A percentile compares a stretch with the other conserved stretches of the same genome.
phyloP scores from a whole-genome alignment of 1,284 basidiomycete species.

The Ustilago crameri region DNA sequence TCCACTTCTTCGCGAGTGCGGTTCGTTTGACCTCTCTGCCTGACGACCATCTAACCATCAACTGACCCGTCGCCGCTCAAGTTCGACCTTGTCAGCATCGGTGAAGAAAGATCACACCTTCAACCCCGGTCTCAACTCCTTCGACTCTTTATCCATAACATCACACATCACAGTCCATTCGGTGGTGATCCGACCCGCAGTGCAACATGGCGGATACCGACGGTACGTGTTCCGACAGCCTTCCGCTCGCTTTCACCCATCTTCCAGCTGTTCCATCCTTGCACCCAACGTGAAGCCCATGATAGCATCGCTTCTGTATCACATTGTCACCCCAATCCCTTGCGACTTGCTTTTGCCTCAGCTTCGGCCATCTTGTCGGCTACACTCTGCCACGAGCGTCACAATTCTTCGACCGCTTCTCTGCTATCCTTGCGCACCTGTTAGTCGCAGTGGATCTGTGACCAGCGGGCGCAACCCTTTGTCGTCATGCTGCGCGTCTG shows the following conservation, averaged over 20 bases:
- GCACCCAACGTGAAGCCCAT: conserved; percentile 11
- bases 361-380: neutral
- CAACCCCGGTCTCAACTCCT: neutral
- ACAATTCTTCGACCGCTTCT: too few relatives aligned
- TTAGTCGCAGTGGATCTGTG: too few relatives aligned
- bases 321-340: neutral
- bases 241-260: neutral
- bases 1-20: conserved; percentile 2
- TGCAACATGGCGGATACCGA: conserved; percentile 59
- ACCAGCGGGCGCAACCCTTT: too few relatives aligned
- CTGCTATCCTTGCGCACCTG: too few relatives aligned
- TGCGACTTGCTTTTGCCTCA: neutral
- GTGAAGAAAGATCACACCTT: neutral
- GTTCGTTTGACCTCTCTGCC: neutral
- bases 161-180: conserved; percentile 5
- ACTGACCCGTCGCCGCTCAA: conserved; percentile 6
- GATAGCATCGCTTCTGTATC: conserved; percentile 9
- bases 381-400: neutral
- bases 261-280: conserved; percentile 6
- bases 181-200: conserved; percentile 10
- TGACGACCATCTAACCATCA: conserved; percentile 8
- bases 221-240: conserved; percentile 54
- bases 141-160: conserved; percentile 2
- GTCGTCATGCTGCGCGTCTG: too few relatives aligned
- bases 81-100: conserved; percentile 11